Conservation (phyloP, 2,329 filamentous ascomycete genomes). For the Sodiomyces alkalinus region DNA sequence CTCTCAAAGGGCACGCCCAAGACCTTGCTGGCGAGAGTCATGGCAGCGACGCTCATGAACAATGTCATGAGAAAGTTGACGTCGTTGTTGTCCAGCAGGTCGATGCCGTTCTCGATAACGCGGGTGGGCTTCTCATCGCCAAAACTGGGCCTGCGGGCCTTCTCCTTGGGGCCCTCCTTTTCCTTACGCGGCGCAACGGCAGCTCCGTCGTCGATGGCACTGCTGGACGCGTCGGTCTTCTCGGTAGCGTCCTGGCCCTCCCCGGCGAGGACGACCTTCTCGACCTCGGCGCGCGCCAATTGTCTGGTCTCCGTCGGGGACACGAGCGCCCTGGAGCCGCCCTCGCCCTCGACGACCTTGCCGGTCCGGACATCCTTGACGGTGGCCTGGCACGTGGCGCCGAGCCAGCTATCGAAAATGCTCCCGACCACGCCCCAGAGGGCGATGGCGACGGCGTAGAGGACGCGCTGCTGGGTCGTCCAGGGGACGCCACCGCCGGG, state of each 20-base stretch:
- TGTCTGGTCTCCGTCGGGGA: conserved; percentile 15
- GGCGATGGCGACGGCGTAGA: conserved; percentile 43
- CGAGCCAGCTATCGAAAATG: conserved; percentile 74
- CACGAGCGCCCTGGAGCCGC: conserved; percentile 46
- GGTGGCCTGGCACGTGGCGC: conserved; percentile 70
- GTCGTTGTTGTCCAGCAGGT: conserved; percentile 85
- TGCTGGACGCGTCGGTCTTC: conserved; percentile 12
- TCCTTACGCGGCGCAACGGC: conserved; percentile 11
- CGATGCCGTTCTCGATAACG: conserved; percentile 47
- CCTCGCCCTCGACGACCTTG: conserved; percentile 78
- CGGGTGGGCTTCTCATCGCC: conserved; percentile 43
- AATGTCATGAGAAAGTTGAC: conserved; percentile 89
- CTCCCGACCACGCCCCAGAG: conserved; percentile 66
- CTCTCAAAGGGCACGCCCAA: conserved; percentile 39
- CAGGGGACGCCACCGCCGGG: conserved; percentile 31
- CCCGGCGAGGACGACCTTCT: conserved; percentile 24
- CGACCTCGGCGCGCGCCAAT: conserved; percentile 20
- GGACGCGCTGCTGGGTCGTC: conserved; percentile 27
- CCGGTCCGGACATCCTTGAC: conserved; percentile 73
- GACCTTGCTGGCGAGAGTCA: conserved; percentile 47
- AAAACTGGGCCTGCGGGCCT: conserved; percentile 35
- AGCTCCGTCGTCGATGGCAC: conserved; percentile 12
- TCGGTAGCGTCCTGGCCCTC: conserved; percentile 29
- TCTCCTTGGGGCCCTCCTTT: conserved; percentile 25
- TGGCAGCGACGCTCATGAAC: conserved; percentile 63